Conservation (phyloP, 495 filamentous ascomycete species). For the Oidiodendron maius region DNA sequence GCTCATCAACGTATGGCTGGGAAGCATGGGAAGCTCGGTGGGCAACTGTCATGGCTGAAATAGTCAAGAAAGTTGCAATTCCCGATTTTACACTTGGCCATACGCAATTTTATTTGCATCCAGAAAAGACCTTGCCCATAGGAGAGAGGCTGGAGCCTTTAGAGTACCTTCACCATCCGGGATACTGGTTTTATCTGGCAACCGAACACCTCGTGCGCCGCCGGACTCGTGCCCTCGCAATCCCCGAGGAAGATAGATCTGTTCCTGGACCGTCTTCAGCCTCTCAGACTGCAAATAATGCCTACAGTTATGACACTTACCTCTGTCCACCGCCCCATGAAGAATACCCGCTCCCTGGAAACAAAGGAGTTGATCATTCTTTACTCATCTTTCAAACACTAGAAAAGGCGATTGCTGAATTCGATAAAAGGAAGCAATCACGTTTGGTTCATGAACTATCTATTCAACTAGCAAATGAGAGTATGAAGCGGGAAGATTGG, state of each 20-base stretch:
- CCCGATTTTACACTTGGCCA: conserved; percentile 24
- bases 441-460: conserved; percentile 63
- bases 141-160: conserved; percentile 65
- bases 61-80: conserved; percentile 59
- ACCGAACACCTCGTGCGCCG: conserved; percentile 59
- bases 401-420: conserved; percentile 57
- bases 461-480: conserved; percentile 63
- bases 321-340: conserved; percentile 71
- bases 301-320: conserved; percentile 77
- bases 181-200: conserved; percentile 77
- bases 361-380: conserved; percentile 56
- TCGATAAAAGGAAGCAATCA: conserved; percentile 27
- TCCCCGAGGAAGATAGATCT: conserved; percentile 68
- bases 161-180: conserved; percentile 78
- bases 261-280: conserved; percentile 62
- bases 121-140: conserved; percentile 60
- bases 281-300: conserved; percentile 59
- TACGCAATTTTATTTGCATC: conserved; percentile 35
- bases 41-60: conserved; percentile 73
- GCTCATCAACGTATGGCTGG: conserved; percentile 79
- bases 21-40: conserved; percentile 82
- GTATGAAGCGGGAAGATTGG: conserved; percentile 58
- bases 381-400: conserved; percentile 54
- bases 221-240: conserved; percentile 53
- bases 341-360: conserved; percentile 55